Base-by-base conservation (phyloP, 345 rosid species). In the Camelina neglecta region DNA sequence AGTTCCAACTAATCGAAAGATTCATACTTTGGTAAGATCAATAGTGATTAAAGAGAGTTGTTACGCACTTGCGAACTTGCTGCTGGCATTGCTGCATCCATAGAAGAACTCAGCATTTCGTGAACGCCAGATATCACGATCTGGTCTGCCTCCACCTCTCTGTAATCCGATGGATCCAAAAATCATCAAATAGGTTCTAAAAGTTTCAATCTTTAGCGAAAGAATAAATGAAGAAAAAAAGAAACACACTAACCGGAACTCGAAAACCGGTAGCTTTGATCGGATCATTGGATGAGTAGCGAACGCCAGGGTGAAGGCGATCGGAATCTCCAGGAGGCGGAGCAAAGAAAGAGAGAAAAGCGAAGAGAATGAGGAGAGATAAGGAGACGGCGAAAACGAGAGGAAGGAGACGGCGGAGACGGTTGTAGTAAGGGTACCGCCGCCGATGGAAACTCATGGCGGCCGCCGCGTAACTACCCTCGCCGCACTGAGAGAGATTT, bases 51-150 rank as follows among this genome's bases (percentile, higher is more conserved):
- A 36, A 60, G 26, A 41, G 9, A 0, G 29, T 13, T 0, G 31
- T 29, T 23, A 79, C 92, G 13, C 71, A 92, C 97, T 84, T 13
- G 84, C 58, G 73, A 88, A 89, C 26, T 81, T 86, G 65, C 57
- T 69, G 85, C 84, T 89, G 4, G 98, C 86, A 73, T 87, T 87
- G 72, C 94, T 90, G 78, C 98, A 93, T 57, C 93, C 93, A 39
- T 76, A 78, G 55, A 77, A 90, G 63, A 82, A 82, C 11, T 84
- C 72, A 47, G 98, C 83, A 55, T 85, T 86, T 8, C 78, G 65
- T 4, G 96, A 93, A 77, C 80, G 84, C 98, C 98, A 93, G 16
- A 90, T 71, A 76, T 89, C 87, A 75, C 91, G 98, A 83, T 81
- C 85, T 60, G 80, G 77, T 83, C 84, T 87, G 35, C 94, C 90